Conservation (phyloP, 2,329 filamentous ascomycete species). For the Fusarium buxicola region DNA sequence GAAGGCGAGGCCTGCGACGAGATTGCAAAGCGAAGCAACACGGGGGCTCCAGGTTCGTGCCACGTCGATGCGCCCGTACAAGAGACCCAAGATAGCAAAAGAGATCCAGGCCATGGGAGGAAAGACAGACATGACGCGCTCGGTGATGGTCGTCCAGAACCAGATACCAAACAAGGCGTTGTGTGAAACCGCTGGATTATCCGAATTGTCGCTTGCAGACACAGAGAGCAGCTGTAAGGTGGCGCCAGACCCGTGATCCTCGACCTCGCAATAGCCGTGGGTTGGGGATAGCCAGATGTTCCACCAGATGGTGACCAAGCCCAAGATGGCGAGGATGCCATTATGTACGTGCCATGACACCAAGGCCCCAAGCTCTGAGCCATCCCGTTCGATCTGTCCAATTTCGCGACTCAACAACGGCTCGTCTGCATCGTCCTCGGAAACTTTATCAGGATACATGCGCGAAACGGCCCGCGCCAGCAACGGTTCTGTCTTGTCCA, state of each 20-base stretch:
- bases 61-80: conserved; percentile 56
- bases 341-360: conserved; percentile 59
- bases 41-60: conserved; percentile 48
- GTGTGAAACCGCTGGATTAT: conserved; percentile 29
- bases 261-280: conserved; percentile 51
- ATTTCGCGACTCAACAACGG: conserved; percentile 44
- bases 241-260: conserved; percentile 15
- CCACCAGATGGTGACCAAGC: conserved; percentile 57
- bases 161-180: conserved; percentile 52
- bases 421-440: conserved; percentile 46
- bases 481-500: conserved; percentile 51
- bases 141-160: conserved; percentile 52
- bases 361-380: conserved; percentile 1
- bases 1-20: conserved; percentile 47
- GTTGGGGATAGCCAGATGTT: conserved; percentile 59
- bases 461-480: conserved; percentile 45
- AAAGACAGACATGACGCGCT: conserved; percentile 53
- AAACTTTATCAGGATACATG: conserved; percentile 11
- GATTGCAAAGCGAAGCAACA: conserved; percentile 46
- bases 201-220: background rate
- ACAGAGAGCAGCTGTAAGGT: background rate
- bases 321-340: conserved; percentile 48
- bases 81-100: conserved; percentile 57
- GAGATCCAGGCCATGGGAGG: conserved; percentile 61
- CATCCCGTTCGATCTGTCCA: background rate